These are phyloP conservation scores for Colletotrichum viniferum DNA, from an alignment of 2,329 filamentous ascomycete species.

Conservation along the genomic window DNA sequence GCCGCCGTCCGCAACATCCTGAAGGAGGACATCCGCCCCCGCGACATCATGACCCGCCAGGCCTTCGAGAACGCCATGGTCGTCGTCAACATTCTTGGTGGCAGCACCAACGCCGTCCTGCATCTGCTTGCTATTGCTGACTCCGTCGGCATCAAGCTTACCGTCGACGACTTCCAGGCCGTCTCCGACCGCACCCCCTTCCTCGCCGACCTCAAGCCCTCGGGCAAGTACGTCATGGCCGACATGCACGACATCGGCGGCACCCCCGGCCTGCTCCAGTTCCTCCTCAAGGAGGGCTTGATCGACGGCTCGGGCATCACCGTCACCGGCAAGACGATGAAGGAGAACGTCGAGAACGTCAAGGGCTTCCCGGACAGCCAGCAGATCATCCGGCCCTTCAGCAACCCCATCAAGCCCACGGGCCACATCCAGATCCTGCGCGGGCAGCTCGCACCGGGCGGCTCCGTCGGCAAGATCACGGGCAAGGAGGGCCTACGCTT, in stretches of 20 bases:
- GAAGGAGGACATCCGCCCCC: constrained; percentile 76
- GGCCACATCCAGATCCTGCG: constrained; percentile 90
- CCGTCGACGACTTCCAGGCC: constrained; percentile 84
- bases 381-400: constrained; percentile 79
- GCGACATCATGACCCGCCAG: constrained; percentile 78
- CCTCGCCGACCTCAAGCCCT: constrained; percentile 83
- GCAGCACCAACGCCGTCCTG: constrained; percentile 85
- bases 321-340: constrained; percentile 88
- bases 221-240: constrained; percentile 86
- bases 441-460: constrained; percentile 83
- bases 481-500: constrained; percentile 91
- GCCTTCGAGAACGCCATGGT: constrained; percentile 89
- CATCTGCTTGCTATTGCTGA: constrained; percentile 86
- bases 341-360: constrained; percentile 80
- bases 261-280: constrained; percentile 85
- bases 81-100: constrained; percentile 80
- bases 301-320: constrained; percentile 82
- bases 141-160: constrained; percentile 79
- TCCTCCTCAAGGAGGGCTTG: constrained; percentile 81
- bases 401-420: constrained; percentile 83
- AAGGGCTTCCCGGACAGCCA: constrained; percentile 78
- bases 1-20: constrained; percentile 76
- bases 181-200: constrained; percentile 81
- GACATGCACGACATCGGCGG: constrained; percentile 86
- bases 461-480: constrained; percentile 91